Conservation (phyloP, 164 flowering plant species). For the Sextonia rubra region DNA sequence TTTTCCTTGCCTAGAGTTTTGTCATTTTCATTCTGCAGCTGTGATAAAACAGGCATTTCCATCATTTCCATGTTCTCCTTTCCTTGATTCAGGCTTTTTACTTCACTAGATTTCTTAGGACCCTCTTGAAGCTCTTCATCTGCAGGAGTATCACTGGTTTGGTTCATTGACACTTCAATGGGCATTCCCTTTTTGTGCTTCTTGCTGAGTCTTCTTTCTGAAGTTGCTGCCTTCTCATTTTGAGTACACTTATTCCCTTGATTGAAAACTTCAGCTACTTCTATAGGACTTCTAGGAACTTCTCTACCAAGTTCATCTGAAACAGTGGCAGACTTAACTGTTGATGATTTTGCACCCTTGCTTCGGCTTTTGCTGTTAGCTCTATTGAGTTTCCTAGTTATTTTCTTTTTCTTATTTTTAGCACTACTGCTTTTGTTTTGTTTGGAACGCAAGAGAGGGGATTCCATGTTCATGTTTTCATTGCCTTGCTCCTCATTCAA, state of each 20-base stretch:
- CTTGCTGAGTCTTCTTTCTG: slow-evolving; percentile 10
- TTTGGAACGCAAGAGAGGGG: not conserved
- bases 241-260: not conserved
- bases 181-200: slow-evolving; percentile 14
- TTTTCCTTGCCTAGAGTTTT: slow-evolving; percentile 6
- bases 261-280: slow-evolving; percentile 10
- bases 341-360: slow-evolving; percentile 9
- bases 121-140: slow-evolving; percentile 8
- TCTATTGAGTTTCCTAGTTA: slow-evolving; percentile 4
- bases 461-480: not conserved
- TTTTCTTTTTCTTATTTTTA: slow-evolving; percentile 7
- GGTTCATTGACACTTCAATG: not conserved
- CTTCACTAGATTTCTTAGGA: slow-evolving; percentile 8
- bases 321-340: not conserved
- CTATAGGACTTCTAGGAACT: slow-evolving; percentile 9
- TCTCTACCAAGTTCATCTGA: slow-evolving; percentile 11
- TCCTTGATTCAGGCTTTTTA: slow-evolving; percentile 7
- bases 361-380: not conserved
- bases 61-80: slow-evolving; percentile 1
- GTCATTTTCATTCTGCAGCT: slow-evolving; percentile 7
- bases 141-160: not conserved
- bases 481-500: slow-evolving; percentile 7
- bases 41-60: slow-evolving; percentile 12
- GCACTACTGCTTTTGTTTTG: slow-evolving; percentile 6
- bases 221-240: slow-evolving; percentile 8